Evolutionary conservation across 495 filamentous ascomycete genomes (phyloP).

Genomic region (Aspergillus diversus): DNA sequence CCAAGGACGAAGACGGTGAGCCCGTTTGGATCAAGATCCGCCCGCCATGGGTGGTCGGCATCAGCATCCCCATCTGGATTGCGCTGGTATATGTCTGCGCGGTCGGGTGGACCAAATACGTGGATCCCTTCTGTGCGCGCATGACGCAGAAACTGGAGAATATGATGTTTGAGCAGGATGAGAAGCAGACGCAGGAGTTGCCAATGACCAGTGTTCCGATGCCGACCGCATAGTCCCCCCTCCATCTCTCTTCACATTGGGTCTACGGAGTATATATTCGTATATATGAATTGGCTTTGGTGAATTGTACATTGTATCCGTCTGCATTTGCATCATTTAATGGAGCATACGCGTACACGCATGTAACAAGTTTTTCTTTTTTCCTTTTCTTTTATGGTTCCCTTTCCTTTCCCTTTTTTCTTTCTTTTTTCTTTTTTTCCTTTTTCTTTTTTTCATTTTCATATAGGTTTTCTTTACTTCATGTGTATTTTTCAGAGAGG

Average conservation of each 20-base stretch:
- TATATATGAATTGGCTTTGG: neutral
- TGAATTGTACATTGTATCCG: neutral
- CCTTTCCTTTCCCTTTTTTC: neutral
- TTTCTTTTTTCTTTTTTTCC: neutral
- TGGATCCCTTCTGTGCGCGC: slow-evolving; percentile 66
- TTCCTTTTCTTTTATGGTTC: neutral
- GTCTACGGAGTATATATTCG: neutral
- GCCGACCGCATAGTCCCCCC: neutral
- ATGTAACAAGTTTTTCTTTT: neutral
- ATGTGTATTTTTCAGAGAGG: neutral
- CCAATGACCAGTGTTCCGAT: neutral
- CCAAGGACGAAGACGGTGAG: slow-evolving; percentile 51
- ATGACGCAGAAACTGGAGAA: slow-evolving; percentile 61
- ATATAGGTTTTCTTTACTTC: neutral
- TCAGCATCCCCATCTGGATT: slow-evolving; percentile 61
- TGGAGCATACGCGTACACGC: neutral
- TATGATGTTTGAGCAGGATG: slow-evolving; percentile 55
- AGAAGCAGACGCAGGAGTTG: slow-evolving; percentile 35
- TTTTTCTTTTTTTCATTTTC: neutral
- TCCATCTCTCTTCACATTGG: neutral
- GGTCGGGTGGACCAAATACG: slow-evolving; percentile 65
- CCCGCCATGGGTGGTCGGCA: slow-evolving; percentile 45
- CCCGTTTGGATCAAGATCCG: slow-evolving; percentile 41
- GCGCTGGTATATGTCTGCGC: slow-evolving; percentile 60
- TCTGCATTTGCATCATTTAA: neutral